phyloP scores from a whole-genome alignment of 2,329 filamentous ascomycete species.

The Colletotrichum paranaense region DNA sequence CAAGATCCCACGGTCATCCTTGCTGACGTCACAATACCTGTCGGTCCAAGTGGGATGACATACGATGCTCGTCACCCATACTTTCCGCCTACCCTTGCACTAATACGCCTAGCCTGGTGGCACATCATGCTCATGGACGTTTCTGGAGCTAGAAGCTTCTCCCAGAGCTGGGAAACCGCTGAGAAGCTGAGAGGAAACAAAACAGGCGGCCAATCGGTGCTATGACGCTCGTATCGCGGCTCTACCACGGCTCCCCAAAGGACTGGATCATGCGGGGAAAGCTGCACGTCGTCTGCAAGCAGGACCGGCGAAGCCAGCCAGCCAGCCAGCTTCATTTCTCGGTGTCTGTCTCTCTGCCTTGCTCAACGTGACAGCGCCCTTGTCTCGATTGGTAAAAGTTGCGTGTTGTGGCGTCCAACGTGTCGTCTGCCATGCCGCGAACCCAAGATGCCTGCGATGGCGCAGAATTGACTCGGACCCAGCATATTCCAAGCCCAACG shows the following conservation, averaged over 20 bases:
- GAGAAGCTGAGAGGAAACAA: background rate
- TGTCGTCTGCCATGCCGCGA: conserved; percentile 18
- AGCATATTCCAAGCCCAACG: conserved; percentile 2
- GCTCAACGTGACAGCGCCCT: background rate
- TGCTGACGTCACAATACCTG: conserved; percentile 28
- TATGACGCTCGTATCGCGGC: conserved; percentile 13
- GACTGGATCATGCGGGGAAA: conserved; percentile 6
- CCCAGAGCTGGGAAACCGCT: background rate
- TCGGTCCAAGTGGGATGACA: conserved; percentile 21
- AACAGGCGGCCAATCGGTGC: background rate
- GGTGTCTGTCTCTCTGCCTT: background rate
- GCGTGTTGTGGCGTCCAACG: conserved; percentile 29
- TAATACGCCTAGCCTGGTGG: background rate
- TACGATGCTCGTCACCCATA: conserved; percentile 23
- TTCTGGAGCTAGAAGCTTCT: background rate
- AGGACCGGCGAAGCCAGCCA: background rate
- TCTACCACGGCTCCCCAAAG: conserved; percentile 8
- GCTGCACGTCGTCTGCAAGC: background rate
- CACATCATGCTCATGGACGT: background rate
- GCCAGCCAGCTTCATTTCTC: background rate
- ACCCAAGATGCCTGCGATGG: background rate
- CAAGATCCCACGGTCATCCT: background rate
- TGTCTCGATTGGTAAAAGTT: conserved; percentile 10
- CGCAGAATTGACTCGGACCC: conserved; percentile 8
- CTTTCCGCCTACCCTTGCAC: background rate